Evolutionary conservation across 2,329 filamentous ascomycete genomes (phyloP), one percentile per base, ranked within the genome.

Genomic region (Paraphaeosphaeria sporulosa): DNA sequence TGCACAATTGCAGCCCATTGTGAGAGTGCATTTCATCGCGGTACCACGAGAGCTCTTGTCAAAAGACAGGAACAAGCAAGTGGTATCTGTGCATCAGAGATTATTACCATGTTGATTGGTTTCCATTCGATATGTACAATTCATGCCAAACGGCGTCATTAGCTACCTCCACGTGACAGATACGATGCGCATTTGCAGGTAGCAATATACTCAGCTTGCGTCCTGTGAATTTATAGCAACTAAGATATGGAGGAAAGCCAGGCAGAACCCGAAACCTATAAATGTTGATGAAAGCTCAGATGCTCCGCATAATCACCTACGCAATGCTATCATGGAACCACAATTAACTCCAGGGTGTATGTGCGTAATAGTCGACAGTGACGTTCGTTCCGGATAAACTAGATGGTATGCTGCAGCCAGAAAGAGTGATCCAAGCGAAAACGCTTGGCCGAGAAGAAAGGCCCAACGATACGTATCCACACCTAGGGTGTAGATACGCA

Each of bases 311-410:
- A 65, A 58, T 64, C 58, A 67, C 62, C 65, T 62, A 60, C 67
- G 71, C 72, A 72, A 75, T 74, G 71, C 72, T 75, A 70, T 63
- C 59, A 65, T 55, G 60, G 59, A 59, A 66, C 50, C 61, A 62
- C 64, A 55, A 61, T 60, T 58, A 63, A 65, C 62, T 64, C 66
- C 57, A 58, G 57, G 53, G 36, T 61, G 57, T 61, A 55, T 52
- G 43, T 34, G 62, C 54, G 60, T 51, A 25, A 51, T 52, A 57
- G 42, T 49, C 44, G 48, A 55, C 49, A 59, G 47, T 48, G 57
- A 60, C 49, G 50, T 34, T 59, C 59, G 60, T 56, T 60, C 61
- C 61, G 61, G 54, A 42, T 47, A 23, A 21, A 55, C 21, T 10
- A 50, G 32, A 48, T 32, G 17, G 46, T 52, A 58, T 50, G 46